phyloP scores from a whole-genome alignment of 306 rosid genomes.

The Malus orientalis region DNA sequence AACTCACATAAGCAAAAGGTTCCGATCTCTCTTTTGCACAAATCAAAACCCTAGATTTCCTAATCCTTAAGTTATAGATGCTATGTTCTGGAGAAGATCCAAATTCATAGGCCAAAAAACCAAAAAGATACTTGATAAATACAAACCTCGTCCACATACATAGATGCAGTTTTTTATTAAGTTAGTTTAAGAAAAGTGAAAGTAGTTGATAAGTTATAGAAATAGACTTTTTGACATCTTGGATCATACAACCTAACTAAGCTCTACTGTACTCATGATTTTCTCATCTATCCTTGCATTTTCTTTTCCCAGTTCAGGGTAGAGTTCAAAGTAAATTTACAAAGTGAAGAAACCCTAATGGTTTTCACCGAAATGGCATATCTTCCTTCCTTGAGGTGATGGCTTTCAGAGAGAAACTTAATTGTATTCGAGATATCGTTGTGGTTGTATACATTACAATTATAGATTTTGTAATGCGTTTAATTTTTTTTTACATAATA shows the following conservation, averaged over 20 bases:
- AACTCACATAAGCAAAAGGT: too few relatives aligned
- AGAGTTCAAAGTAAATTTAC: neutral
- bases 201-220: neutral
- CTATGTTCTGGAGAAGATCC: too few relatives aligned
- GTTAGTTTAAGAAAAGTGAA: neutral
- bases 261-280: neutral
- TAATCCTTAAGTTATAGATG: fast-evolving
- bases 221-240: conserved; percentile 1
- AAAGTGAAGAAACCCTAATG: neutral
- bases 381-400: neutral
- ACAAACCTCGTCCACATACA: neutral
- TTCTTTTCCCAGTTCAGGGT: neutral
- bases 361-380: neutral
- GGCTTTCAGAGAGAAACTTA: neutral
- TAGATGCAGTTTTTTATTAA: neutral
- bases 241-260: neutral
- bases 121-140: neutral
- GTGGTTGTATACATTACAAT: neutral
- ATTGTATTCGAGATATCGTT: too few relatives aligned
- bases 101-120: too few relatives aligned
- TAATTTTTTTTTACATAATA: too few relatives aligned
- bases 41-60: too few relatives aligned
- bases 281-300: neutral
- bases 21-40: too few relatives aligned
- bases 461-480: neutral